Evolutionary conservation across 306 rosid species (phyloP), one percentile per base, ranked within the genome.

Genomic region (Vicia sativa): DNA sequence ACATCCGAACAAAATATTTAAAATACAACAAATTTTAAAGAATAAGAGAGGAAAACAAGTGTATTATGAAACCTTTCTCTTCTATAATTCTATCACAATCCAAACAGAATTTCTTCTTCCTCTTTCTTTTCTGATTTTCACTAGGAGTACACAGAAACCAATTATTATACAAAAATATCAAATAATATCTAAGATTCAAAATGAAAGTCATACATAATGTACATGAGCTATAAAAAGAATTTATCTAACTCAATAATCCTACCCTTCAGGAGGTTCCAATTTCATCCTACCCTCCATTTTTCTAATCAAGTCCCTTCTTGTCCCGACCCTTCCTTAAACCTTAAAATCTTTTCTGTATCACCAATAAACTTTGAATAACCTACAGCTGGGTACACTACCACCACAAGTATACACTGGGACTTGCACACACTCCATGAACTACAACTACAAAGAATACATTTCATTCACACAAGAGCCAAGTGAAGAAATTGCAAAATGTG

Each of bases 151-250:
- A 63, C n/a, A 56, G 58, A 56, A 56, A 74, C 46, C 59, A 38
- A 62, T 73, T 28, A 56, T 56, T 28, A 56, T 56, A 77, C 79
- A 71, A 76, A 61, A 45, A 46, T 68, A 63, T 68, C 67, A 73
- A 68, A 55, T 46, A 62, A 59, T 15, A 67, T 57, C 71, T 38
- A 59, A 34, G 64, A 54, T 73, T 58, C 77, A 34, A 41, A 69
- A 65, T 26, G 41, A 76, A 76, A 56, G 68, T 34, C 70, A 63
- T 49, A 12, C 44, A 55, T 37, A 39, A 72, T 73, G 46, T 77
- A 81, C 79, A 81, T 15, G 58, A 29, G 63, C 49, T 69, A 72
- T 73, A 66, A 64, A 81, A 81, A 68, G 85, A 81, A 81, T 81
- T 67, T 71, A 73, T 77, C 85, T 81, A 77, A 62, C 63, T 57